Percentiles rank a stretch among this genome's conserved stretches.
Evolutionary conservation across 306 rosid genomes (phyloP).

Genomic region (Morella rubra): DNA sequence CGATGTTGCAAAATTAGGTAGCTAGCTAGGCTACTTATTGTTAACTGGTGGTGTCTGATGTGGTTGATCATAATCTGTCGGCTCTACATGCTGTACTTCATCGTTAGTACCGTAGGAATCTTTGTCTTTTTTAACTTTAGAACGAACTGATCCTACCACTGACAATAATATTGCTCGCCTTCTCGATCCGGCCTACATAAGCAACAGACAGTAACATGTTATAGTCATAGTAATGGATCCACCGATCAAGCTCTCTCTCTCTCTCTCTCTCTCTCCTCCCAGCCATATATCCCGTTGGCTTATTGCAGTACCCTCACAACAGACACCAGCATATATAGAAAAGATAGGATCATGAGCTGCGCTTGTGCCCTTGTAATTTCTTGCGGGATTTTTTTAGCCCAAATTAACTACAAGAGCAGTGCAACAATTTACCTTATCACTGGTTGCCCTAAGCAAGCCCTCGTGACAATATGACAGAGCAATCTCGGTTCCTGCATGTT

Average conservation of each 20-base stretch:
- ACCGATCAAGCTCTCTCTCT: too few relatives aligned
- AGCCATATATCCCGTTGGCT: too few relatives aligned
- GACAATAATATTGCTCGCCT: too few relatives aligned
- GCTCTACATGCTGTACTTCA: background rate
- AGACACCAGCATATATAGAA: too few relatives aligned
- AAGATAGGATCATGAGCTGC: background rate
- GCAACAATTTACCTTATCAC: conserved; percentile 25
- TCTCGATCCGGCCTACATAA: too few relatives aligned
- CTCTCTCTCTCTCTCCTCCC: too few relatives aligned
- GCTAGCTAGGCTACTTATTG: background rate
- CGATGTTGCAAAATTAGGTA: too few relatives aligned
- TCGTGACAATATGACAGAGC: conserved; percentile 21
- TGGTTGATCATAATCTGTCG: conserved; percentile 33
- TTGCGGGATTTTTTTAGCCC: background rate
- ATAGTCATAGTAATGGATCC: too few relatives aligned
- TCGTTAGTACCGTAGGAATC: too few relatives aligned
- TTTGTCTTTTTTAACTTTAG: background rate
- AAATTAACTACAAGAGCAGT: background rate
- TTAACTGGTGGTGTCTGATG: conserved; percentile 38
- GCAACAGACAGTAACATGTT: too few relatives aligned
- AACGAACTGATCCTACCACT: too few relatives aligned
- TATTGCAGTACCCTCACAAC: too few relatives aligned
- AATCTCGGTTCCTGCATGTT: conserved; percentile 29
- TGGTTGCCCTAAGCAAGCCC: conserved; percentile 37
- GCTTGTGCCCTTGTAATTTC: background rate